phyloP scores from a whole-genome alignment of 805 yeast genomes.

The Lachancea cidri region DNA sequence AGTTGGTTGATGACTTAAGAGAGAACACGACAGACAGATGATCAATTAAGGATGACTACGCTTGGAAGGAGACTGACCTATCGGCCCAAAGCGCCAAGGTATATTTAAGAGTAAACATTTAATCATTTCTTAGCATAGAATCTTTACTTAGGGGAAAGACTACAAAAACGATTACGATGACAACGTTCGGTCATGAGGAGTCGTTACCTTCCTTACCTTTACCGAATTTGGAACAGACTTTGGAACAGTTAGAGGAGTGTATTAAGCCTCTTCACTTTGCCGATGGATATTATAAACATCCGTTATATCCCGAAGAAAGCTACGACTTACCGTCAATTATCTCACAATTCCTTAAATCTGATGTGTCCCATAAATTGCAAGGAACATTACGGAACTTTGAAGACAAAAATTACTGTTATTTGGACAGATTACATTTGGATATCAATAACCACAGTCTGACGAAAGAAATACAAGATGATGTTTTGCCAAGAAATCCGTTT shows the following conservation, averaged over 20 bases:
- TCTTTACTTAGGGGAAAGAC: not conserved
- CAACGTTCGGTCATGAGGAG: slow-evolving; percentile 17
- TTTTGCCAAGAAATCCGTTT: slow-evolving; percentile 74
- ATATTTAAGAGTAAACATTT: too few species aligned
- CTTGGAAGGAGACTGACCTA: not conserved
- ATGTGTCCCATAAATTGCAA: slow-evolving; percentile 45
- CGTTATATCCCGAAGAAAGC: slow-evolving; percentile 22
- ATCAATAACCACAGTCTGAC: slow-evolving; percentile 44
- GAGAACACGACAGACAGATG: not conserved
- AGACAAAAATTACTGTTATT: slow-evolving; percentile 42
- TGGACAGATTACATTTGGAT: slow-evolving; percentile 44
- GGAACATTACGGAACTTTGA: slow-evolving; percentile 47
- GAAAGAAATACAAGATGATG: slow-evolving; percentile 59
- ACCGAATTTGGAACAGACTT: slow-evolving; percentile 48
- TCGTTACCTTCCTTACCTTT: slow-evolving; percentile 56
- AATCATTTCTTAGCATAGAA: too few species aligned
- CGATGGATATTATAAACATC: slow-evolving; percentile 42
- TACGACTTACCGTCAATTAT: slow-evolving; percentile 40
- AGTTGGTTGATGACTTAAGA: not conserved
- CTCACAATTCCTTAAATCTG: slow-evolving; percentile 40
- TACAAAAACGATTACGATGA: slow-evolving; percentile 1
- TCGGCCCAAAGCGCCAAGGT: not conserved
- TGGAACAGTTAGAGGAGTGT: slow-evolving; percentile 49
- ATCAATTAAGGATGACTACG: not conserved
- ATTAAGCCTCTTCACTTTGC: slow-evolving; percentile 53